Conservation (phyloP, 495 filamentous ascomycete genomes). For the Penicillium diatomitis region DNA sequence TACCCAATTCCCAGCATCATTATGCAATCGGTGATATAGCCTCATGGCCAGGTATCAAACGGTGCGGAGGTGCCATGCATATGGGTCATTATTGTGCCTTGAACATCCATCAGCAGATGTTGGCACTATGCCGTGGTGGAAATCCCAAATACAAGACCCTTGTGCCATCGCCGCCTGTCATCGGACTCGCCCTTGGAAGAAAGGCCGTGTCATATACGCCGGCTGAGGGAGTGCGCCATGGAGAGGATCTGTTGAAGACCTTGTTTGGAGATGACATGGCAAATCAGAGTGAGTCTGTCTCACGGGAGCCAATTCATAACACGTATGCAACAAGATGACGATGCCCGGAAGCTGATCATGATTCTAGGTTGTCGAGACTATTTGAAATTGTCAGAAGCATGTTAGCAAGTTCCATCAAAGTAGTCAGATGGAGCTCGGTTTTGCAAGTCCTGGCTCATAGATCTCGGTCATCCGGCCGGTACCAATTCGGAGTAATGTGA, state of each 20-base stretch:
- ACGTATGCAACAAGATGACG: too few species aligned
- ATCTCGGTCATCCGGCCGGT: too few species aligned
- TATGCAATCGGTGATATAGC: constrained; percentile 44
- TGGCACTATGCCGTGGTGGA: constrained; percentile 20
- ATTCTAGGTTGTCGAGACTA: constrained; percentile 47
- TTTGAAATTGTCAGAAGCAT: constrained; percentile 35
- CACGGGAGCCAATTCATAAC: background rate
- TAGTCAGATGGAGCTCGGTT: too few species aligned
- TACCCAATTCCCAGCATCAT: constrained; percentile 46
- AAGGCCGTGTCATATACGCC: constrained; percentile 52
- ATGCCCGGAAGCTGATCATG: too few species aligned
- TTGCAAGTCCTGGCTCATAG: too few species aligned
- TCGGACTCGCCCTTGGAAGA: constrained; percentile 57
- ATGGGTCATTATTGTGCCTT: constrained; percentile 50
- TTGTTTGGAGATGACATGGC: constrained; percentile 63
- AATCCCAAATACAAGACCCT: constrained; percentile 38
- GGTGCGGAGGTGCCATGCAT: constrained; percentile 60
- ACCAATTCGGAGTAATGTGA: too few species aligned
- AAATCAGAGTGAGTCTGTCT: constrained; percentile 34
- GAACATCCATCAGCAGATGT: constrained; percentile 53
- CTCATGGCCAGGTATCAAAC: constrained; percentile 59
- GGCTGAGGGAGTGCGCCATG: constrained; percentile 38
- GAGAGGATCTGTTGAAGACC: constrained; percentile 47
- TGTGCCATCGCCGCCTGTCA: constrained; percentile 47
- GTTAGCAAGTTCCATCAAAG: background rate